These are phyloP conservation scores for Phytophthora sojae DNA, from an alignment of 352 stramenopile genomes.

Conservation along the genomic window DNA sequence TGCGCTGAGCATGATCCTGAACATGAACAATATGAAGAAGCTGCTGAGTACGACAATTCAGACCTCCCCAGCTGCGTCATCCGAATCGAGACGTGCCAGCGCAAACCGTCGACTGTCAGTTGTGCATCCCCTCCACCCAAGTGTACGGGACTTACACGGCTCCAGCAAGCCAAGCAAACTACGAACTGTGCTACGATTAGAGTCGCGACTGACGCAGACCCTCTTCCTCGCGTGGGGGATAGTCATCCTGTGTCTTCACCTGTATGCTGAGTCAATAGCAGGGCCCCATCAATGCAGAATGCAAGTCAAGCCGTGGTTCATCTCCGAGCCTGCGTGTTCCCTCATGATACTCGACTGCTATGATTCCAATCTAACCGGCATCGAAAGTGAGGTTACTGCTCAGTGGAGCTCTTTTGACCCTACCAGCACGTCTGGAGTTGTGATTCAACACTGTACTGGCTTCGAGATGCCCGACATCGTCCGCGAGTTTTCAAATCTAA, in stretches of 20 bases:
- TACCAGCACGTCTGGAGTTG: conserved; percentile 19
- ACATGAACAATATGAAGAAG: conserved; percentile 48
- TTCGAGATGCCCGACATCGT: conserved; percentile 43
- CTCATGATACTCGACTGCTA: conserved; percentile 38
- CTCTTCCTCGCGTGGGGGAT: conserved; percentile 34
- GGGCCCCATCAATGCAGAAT: conserved; percentile 24
- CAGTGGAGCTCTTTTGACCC: conserved; percentile 22
- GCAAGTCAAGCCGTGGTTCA: conserved; percentile 42
- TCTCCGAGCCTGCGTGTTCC: conserved; percentile 25
- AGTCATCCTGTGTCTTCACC: conserved; percentile 28
- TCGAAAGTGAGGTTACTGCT: conserved; percentile 13
- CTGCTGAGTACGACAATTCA: conserved; percentile 18
- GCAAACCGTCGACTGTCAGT: neutral
- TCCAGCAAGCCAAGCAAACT: neutral
- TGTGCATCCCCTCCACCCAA: conserved; percentile 3
- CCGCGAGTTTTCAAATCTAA: conserved; percentile 36
- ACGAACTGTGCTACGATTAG: neutral
- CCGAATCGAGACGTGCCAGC: conserved; percentile 1
- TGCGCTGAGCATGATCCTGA: conserved; percentile 38
- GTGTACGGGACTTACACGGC: neutral
- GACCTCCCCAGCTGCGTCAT: neutral
- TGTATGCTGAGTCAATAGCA: conserved; percentile 16
- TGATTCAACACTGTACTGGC: conserved; percentile 47
- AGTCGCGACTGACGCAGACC: conserved; percentile 2
- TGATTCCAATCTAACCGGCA: conserved; percentile 7